A percentile compares a stretch with the other conserved stretches of the same genome.
Evolutionary conservation across 2,329 filamentous ascomycete species (phyloP).

Genomic region (Diplodia corticola): DNA sequence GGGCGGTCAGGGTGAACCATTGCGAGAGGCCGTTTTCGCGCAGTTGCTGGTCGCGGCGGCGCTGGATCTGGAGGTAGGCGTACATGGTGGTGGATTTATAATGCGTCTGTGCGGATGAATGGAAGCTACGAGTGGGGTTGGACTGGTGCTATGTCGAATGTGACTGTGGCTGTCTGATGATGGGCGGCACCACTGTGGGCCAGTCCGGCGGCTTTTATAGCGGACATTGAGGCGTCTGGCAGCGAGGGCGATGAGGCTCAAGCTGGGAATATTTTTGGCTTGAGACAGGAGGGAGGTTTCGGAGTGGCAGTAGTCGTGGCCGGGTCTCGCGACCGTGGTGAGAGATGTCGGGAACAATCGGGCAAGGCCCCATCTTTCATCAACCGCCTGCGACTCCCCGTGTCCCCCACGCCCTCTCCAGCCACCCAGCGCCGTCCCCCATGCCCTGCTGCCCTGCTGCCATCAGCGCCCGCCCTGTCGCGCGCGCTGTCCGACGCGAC

Average conservation of each 20-base stretch:
- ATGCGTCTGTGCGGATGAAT: background rate
- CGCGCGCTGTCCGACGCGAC: background rate
- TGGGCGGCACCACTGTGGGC: background rate
- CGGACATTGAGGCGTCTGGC: background rate
- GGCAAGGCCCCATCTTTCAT: conserved; percentile 1
- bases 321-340: background rate
- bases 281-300: conserved; percentile 10
- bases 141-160: conserved; percentile 6
- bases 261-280: background rate
- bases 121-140: conserved; percentile 12
- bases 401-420: background rate
- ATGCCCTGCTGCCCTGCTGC: background rate
- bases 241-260: conserved; percentile 8
- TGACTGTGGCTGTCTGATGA: background rate
- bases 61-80: conserved; percentile 22
- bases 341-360: background rate
- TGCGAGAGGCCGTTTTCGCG: conserved; percentile 13
- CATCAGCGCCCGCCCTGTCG: background rate
- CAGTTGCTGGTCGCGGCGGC: conserved; percentile 21
- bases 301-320: background rate
- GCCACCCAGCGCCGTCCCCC: background rate
- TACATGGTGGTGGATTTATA: conserved; percentile 10
- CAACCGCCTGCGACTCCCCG: background rate
- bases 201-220: conserved; percentile 8
- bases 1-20: conserved; percentile 21